These are phyloP conservation scores for Starmerella riodocensis DNA, from an alignment of 805 yeast species.

Conservation along the genomic window DNA sequence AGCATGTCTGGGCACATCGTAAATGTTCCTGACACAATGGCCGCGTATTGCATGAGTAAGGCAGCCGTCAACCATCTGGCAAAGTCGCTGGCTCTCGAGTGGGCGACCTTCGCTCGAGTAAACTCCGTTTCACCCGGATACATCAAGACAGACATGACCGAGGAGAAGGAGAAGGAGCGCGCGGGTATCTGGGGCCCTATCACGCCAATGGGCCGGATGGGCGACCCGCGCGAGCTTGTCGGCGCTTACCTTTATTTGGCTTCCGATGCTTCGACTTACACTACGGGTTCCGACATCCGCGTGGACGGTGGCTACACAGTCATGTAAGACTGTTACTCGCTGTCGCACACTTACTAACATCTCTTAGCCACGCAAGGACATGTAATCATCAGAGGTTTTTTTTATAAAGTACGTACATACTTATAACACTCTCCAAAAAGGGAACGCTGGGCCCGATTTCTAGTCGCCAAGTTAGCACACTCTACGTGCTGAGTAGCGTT, in stretches of 20 bases:
- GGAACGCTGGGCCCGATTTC: too few relatives aligned
- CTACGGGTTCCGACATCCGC: conserved; percentile 62
- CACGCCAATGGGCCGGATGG: conserved; percentile 41
- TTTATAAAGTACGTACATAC: too few relatives aligned
- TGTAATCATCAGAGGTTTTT: too few relatives aligned
- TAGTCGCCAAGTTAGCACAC: too few relatives aligned
- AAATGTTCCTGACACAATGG: conserved; percentile 77
- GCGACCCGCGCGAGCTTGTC: conserved; percentile 49
- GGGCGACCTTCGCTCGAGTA: conserved; percentile 74
- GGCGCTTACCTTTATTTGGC: conserved; percentile 76
- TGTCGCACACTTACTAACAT: background rate
- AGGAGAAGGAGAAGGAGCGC: conserved; percentile 34
- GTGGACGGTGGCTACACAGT: conserved; percentile 71
- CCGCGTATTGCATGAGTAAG: conserved; percentile 73
- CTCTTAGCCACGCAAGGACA: too few relatives aligned
- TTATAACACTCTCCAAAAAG: too few relatives aligned
- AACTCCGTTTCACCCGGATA: conserved; percentile 77
- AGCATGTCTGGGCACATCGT: conserved; percentile 83
- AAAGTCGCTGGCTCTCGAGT: conserved; percentile 70
- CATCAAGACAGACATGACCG: conserved; percentile 56
- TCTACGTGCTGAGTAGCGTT: too few relatives aligned
- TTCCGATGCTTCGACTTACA: conserved; percentile 65
- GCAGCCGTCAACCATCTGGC: conserved; percentile 71
- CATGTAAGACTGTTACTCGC: background rate
- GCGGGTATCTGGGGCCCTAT: conserved; percentile 36